A percentile compares a stretch with the other conserved stretches of the same genome.
These are phyloP conservation scores for Gleditsia sinensis DNA, from an alignment of 306 rosid species.

Conservation along the genomic window DNA sequence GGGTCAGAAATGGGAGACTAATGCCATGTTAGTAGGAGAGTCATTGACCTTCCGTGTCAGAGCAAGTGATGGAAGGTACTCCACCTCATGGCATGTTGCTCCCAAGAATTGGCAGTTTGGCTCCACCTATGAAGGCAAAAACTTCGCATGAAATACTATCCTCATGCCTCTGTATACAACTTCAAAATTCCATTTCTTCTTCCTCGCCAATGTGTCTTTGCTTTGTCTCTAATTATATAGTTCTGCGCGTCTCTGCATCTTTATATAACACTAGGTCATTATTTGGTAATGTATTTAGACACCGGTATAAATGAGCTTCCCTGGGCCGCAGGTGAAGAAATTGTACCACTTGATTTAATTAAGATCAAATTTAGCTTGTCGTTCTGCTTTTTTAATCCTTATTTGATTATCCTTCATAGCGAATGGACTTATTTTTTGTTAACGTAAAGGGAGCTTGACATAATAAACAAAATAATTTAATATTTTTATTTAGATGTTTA, in stretches of 20 bases:
- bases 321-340: neutral
- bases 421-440: too few relatives aligned
- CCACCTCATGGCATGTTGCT: constrained; percentile 46
- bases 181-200: neutral
- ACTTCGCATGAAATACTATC: constrained; percentile 33
- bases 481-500: too few relatives aligned
- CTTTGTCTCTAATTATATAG: neutral
- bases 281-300: too few relatives aligned
- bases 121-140: constrained; percentile 69
- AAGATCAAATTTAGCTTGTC: too few relatives aligned
- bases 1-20: constrained; percentile 82
- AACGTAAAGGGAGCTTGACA: too few relatives aligned
- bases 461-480: too few relatives aligned
- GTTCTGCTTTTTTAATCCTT: too few relatives aligned
- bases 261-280: too few relatives aligned
- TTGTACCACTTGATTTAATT: neutral
- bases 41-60: constrained; percentile 61
- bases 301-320: neutral
- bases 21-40: constrained; percentile 62
- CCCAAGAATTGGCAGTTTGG: constrained; percentile 79
- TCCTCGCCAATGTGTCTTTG: neutral
- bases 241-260: too few relatives aligned
- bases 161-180: neutral
- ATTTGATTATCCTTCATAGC: too few relatives aligned
- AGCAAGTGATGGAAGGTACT: constrained; percentile 59